Conservation (phyloP, 139 green algal genomes). For the Spirogloea muscicola region DNA sequence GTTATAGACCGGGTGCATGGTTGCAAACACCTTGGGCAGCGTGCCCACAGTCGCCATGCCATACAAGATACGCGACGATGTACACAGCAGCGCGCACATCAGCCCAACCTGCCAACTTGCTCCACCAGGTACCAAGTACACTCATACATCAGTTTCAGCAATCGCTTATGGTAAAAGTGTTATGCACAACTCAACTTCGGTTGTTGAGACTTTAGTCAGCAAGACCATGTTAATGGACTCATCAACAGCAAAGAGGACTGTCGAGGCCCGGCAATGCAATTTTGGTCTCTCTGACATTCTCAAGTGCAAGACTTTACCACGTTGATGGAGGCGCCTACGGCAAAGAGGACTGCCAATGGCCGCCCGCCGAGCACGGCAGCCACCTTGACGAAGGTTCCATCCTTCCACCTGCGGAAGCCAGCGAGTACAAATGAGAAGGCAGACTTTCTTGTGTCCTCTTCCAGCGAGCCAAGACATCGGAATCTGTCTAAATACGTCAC, state of each 20-base stretch:
- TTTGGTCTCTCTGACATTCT: too few relatives aligned
- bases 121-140: neutral
- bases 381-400: constrained; percentile 32
- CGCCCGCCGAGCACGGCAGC: constrained; percentile 14
- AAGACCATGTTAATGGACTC: too few relatives aligned
- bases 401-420: constrained; percentile 21
- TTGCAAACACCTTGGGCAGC: constrained; percentile 8
- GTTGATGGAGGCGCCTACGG: constrained; percentile 4
- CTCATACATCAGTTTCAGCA: neutral
- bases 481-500: too few relatives aligned
- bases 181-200: neutral
- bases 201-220: too few relatives aligned
- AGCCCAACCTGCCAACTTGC: constrained; percentile 15
- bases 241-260: too few relatives aligned
- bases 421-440: too few relatives aligned
- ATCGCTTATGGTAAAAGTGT: neutral
- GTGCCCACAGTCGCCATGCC: constrained; percentile 17
- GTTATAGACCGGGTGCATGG: constrained; percentile 25
- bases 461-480: too few relatives aligned
- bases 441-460: too few relatives aligned
- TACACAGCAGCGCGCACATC: constrained; percentile 39
- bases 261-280: too few relatives aligned
- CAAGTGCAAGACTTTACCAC: too few relatives aligned
- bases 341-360: neutral
- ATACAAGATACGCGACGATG: constrained; percentile 20